Conservation (phyloP, 352 stramenopile species). For the Pythium phragmitis region DNA sequence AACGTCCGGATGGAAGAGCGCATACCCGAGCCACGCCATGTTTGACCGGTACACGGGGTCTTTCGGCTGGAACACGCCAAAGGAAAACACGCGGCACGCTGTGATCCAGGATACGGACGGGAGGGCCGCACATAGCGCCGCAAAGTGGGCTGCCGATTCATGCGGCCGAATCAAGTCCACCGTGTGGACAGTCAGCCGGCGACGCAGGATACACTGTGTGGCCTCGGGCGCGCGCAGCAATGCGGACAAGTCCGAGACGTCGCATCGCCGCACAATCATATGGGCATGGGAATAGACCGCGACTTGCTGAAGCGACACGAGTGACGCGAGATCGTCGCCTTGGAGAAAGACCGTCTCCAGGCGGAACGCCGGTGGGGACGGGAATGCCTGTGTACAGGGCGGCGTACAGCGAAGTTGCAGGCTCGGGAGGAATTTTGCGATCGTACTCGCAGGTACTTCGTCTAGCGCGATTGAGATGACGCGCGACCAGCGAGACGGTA, state of each 20-base stretch:
- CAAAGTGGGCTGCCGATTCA: conserved; percentile 2
- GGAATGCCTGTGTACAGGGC: neutral
- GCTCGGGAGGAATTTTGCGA: neutral
- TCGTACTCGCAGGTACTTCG: neutral
- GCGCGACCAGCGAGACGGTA: neutral
- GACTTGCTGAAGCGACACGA: neutral
- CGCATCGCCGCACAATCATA: neutral
- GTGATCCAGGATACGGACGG: neutral
- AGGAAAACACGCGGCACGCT: conserved; percentile 2
- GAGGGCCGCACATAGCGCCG: neutral
- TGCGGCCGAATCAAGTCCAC: neutral
- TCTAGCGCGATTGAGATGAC: neutral
- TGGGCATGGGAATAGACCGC: neutral
- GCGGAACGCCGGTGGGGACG: neutral
- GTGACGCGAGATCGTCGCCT: conserved; percentile 1
- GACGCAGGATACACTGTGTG: neutral
- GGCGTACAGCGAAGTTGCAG: neutral
- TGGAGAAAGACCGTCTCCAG: neutral
- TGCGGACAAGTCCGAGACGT: neutral
- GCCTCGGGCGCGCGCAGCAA: neutral
- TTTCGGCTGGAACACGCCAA: neutral
- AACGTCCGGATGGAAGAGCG: conserved; percentile 2
- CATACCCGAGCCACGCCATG: conserved; percentile 10
- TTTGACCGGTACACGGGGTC: neutral
- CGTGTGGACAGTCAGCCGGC: neutral